Base-by-base conservation (phyloP, 306 rosid genomes). In the Gastrolobium bilobum region DNA sequence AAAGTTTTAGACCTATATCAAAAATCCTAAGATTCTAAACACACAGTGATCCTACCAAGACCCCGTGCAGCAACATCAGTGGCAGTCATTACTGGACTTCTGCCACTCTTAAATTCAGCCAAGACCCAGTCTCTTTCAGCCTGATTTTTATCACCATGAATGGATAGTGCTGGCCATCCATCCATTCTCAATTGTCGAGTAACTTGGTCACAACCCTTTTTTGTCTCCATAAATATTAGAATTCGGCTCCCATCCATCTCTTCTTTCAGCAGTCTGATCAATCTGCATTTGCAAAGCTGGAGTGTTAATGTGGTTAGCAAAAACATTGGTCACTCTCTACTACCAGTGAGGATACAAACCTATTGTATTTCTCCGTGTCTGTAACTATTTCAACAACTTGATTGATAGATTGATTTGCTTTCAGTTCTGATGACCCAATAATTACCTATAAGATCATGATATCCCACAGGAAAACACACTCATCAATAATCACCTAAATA, bases 21-120 rank as follows among this genome's bases (percentile, higher is more conserved):
- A 75, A 73, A 81, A 79, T 73, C 90, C 92, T 84, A 90, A 66
- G 70, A 89, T 83, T 82, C 87, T 93, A 84, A 85, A 82, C 87
- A 92, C 90, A 88, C 87, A 90, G 85, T 88, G 82, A 89, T 81
- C 99, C 97, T 95, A 95, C 99, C 99, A 91, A 95, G 98, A 89
- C 99, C 99, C 82, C 99, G 94, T 0, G 99, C 99, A 85, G 99
- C 99, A 88, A 95, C 99, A 92, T 95, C 99, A 78, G 99, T 95
- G 95, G 99, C 99, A 84, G 98, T 93, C 99, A 95, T 95, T 83
- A 95, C 85, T 68, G 93, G 97, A 85, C 93, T 92, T 86, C 97
- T 86, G 85, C 99, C 99, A 91, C 92, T 89, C 86, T 92, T 95
- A 93, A 95, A 95, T 83, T 95, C 99, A 75, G 99, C 89, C 82